Evolutionary conservation across 495 filamentous ascomycete species (phyloP).

Genomic region (Penicillium manginii): DNA sequence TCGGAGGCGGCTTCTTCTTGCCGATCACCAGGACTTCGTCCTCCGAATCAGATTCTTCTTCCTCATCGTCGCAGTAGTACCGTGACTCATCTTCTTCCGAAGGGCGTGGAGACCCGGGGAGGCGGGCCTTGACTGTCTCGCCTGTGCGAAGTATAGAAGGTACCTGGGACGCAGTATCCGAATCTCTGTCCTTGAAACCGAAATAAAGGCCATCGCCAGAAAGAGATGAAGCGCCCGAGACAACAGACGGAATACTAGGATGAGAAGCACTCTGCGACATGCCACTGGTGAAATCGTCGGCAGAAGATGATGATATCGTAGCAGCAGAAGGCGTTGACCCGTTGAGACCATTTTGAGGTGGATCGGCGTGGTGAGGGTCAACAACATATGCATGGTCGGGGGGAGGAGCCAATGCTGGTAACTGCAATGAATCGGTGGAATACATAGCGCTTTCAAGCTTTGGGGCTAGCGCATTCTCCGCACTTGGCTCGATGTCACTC

Average conservation of each 20-base stretch:
- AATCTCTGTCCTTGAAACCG: slow-evolving; percentile 30
- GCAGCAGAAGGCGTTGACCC: slow-evolving; percentile 60
- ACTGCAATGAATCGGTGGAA: slow-evolving; percentile 27
- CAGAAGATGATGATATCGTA: slow-evolving; percentile 54
- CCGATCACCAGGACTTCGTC: slow-evolving; percentile 54
- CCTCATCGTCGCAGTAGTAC: slow-evolving; percentile 52
- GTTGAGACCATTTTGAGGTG: slow-evolving; percentile 49
- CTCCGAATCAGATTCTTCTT: slow-evolving; percentile 50
- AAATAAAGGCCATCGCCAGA: slow-evolving; percentile 51
- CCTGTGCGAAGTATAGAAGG: slow-evolving; percentile 51
- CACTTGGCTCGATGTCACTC: slow-evolving; percentile 36
- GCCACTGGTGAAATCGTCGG: slow-evolving; percentile 58
- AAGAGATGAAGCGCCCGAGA: slow-evolving; percentile 81
- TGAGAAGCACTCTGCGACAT: slow-evolving; percentile 70
- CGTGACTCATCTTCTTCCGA: slow-evolving; percentile 46
- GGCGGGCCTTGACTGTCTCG: slow-evolving; percentile 47
- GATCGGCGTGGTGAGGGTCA: slow-evolving; percentile 26
- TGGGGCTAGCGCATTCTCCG: slow-evolving; percentile 25
- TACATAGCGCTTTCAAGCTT: slow-evolving; percentile 33
- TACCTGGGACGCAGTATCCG: slow-evolving; percentile 35
- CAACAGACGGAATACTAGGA: slow-evolving; percentile 74
- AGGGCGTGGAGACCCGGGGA: slow-evolving; percentile 23
- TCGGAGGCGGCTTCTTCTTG: slow-evolving; percentile 39
- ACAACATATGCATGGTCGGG: slow-evolving; percentile 51
- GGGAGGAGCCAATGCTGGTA: slow-evolving; percentile 39